Percentiles rank a stretch among this genome's conserved stretches.
Evolutionary conservation across 2,329 filamentous ascomycete species (phyloP).

Genomic region (Penicillium sumatraense): DNA sequence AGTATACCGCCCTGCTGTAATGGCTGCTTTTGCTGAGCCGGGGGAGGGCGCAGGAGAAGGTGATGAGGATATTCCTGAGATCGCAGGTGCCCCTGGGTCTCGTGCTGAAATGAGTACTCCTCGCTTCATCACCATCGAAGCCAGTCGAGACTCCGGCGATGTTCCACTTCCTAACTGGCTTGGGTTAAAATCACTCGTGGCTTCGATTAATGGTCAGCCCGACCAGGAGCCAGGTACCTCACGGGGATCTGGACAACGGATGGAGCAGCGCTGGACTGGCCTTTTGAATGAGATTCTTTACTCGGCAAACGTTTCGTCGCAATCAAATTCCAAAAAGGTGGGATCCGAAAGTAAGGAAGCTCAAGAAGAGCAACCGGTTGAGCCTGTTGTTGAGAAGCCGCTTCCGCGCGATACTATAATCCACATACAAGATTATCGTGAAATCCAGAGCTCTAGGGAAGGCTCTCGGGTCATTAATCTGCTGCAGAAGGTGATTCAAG

Average conservation of each 20-base stretch:
- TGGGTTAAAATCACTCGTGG: slow-evolving; percentile 36
- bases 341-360: slow-evolving; percentile 11
- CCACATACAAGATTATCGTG: slow-evolving; percentile 79
- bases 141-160: slow-evolving; percentile 34
- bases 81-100: slow-evolving; percentile 21
- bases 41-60: slow-evolving; percentile 55
- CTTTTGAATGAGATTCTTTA: slow-evolving; percentile 41
- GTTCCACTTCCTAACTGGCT: slow-evolving; percentile 38
- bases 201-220: slow-evolving; percentile 35
- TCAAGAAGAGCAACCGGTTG: slow-evolving; percentile 10
- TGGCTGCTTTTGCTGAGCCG: slow-evolving; percentile 35
- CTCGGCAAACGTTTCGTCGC: background rate
- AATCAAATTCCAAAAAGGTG: background rate
- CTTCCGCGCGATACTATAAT: slow-evolving; percentile 63
- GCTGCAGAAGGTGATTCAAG: slow-evolving; percentile 73
- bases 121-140: slow-evolving; percentile 42
- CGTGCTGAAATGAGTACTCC: slow-evolving; percentile 26
- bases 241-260: slow-evolving; percentile 23
- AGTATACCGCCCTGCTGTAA: slow-evolving; percentile 49
- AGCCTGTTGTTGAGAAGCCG: slow-evolving; percentile 14
- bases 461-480: slow-evolving; percentile 71
- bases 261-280: slow-evolving; percentile 39
- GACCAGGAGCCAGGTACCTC: slow-evolving; percentile 26
- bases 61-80: slow-evolving; percentile 44
- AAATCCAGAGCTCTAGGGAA: slow-evolving; percentile 71